Percentiles rank a stretch among this genome's conserved stretches.
These are phyloP conservation scores for Pontederia crassipes DNA, from an alignment of 176 grass and related monocot species.

Conservation along the genomic window DNA sequence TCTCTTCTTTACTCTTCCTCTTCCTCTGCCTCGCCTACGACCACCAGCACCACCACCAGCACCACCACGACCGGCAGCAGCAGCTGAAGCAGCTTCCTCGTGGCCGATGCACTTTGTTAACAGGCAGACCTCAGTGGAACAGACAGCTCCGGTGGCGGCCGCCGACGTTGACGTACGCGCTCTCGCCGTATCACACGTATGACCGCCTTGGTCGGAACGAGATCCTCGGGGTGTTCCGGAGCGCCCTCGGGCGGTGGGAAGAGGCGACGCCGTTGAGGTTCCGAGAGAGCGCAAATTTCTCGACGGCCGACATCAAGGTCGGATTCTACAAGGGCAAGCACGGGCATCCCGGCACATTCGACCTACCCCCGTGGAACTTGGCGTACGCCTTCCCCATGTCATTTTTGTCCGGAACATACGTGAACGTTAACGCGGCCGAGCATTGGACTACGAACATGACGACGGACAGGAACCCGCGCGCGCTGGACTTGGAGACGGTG, in stretches of 20 bases:
- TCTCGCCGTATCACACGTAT: constrained; percentile 38
- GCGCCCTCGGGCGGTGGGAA: constrained; percentile 73
- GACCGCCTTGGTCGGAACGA: constrained; percentile 35
- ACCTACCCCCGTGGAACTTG: too few relatives aligned
- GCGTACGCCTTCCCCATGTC: too few relatives aligned
- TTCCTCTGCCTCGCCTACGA: too few relatives aligned
- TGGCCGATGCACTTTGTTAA: constrained; percentile 46
- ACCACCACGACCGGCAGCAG: too few relatives aligned
- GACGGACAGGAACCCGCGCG: too few relatives aligned
- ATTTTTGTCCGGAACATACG: too few relatives aligned
- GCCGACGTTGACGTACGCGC: constrained; percentile 58
- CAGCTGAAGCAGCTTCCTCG: background rate
- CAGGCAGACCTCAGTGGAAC: constrained; percentile 53
- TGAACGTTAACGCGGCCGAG: too few relatives aligned
- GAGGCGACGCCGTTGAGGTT: constrained; percentile 64
- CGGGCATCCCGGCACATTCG: too few relatives aligned
- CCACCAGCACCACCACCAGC: too few relatives aligned
- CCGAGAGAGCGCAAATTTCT: constrained; percentile 39
- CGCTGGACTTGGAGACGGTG: too few relatives aligned
- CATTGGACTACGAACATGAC: too few relatives aligned
- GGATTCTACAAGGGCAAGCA: constrained; percentile 13
- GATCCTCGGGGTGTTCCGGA: constrained; percentile 46
- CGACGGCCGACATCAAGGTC: constrained; percentile 51
- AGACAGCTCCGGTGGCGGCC: constrained; percentile 14
- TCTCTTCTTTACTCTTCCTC: too few relatives aligned